phyloP scores from a whole-genome alignment of 129 eudicot genomes.

The Chrysanthemum makinoi region DNA sequence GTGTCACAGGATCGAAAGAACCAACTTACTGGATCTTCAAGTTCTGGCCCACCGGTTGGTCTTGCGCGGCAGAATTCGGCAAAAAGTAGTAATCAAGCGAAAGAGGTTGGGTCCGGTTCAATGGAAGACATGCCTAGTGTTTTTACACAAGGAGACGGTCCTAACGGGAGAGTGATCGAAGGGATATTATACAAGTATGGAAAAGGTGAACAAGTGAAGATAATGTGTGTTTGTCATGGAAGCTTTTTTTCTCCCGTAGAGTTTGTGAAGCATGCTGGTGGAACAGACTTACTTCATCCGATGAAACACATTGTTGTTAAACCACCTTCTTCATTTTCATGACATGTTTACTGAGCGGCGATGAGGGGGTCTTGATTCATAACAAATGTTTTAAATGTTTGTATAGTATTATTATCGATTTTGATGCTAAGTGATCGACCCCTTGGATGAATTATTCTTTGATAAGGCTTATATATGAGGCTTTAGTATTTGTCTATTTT shows the following conservation, averaged over 20 bases:
- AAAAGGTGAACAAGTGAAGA: constrained; percentile 87
- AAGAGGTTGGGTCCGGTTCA: constrained; percentile 32
- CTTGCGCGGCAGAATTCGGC: constrained; percentile 33
- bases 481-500: neutral
- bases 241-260: constrained; percentile 76
- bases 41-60: constrained; percentile 20
- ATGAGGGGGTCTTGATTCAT: constrained; percentile 9
- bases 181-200: constrained; percentile 84
- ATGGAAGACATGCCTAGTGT: constrained; percentile 85
- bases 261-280: constrained; percentile 89
- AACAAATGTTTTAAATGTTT: constrained; percentile 11
- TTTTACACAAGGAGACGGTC: constrained; percentile 82
- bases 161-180: constrained; percentile 72
- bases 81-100: constrained; percentile 15
- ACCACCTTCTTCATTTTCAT: constrained; percentile 25
- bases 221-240: constrained; percentile 95
- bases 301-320: constrained; percentile 82
- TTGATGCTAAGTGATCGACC: constrained; percentile 15
- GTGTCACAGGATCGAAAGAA: constrained; percentile 37
- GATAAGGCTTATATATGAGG: constrained; percentile 1
- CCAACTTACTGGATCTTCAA: constrained; percentile 32
- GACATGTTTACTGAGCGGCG: neutral
- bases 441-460: constrained; percentile 16
- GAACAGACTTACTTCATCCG: constrained; percentile 63
- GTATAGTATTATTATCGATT: constrained; percentile 12